These are phyloP conservation scores for Diaporthe sp. DNA, from an alignment of 2,329 filamentous ascomycete species.

Conservation along the genomic window DNA sequence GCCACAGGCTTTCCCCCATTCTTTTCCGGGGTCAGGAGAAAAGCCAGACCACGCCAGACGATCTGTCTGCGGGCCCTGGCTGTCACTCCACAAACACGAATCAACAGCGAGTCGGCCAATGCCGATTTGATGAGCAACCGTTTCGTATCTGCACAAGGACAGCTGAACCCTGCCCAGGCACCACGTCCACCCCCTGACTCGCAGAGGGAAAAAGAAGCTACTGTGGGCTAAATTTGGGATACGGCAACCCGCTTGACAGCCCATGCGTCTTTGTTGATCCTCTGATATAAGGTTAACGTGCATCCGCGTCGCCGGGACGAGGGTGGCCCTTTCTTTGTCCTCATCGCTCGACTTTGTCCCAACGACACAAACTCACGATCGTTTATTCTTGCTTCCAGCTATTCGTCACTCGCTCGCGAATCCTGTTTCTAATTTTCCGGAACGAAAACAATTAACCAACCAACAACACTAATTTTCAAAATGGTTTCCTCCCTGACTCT, in stretches of 20 bases:
- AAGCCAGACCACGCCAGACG: conserved; percentile 26
- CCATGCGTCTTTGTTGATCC: conserved; percentile 12
- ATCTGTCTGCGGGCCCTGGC: conserved; percentile 24
- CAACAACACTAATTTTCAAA: conserved; percentile 16
- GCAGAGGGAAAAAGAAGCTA: conserved; percentile 9
- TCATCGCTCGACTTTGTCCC: conserved; percentile 20
- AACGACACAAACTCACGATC: conserved; percentile 28
- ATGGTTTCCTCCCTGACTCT: conserved; percentile 38
- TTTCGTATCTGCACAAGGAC: conserved; percentile 34
- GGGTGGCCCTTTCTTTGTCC: not conserved
- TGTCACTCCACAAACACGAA: conserved; percentile 36
- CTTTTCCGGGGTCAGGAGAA: conserved; percentile 9
- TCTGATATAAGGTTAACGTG: conserved; percentile 32
- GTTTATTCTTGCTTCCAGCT: conserved; percentile 18
- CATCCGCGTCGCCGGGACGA: conserved; percentile 25
- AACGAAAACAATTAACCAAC: not conserved
- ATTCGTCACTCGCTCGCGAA: conserved; percentile 35
- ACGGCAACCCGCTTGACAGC: conserved; percentile 11
- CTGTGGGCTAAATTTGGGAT: conserved; percentile 31
- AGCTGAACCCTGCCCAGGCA: conserved; percentile 20
- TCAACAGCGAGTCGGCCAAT: conserved; percentile 33
- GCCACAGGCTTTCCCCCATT: not conserved
- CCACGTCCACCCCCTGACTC: conserved; percentile 24
- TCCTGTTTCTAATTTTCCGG: not conserved
- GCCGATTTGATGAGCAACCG: conserved; percentile 30